A percentile compares a stretch with the other conserved stretches of the same genome.
Conservation (phyloP, 1,284 basidiomycete genomes). For the Dichomitus squalens region DNA sequence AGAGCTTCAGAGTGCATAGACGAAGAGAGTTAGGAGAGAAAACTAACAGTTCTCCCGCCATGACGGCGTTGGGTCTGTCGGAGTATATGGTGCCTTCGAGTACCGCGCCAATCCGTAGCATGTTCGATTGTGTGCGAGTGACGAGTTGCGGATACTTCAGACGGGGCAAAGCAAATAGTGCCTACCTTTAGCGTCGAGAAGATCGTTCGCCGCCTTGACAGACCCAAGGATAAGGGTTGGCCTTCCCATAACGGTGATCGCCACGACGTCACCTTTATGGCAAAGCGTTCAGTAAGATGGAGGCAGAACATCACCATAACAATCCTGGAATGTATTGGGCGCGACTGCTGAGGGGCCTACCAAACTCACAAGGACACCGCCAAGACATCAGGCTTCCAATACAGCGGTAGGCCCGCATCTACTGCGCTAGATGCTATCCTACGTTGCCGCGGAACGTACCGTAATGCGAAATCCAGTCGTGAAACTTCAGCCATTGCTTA, state of each 20-base stretch:
- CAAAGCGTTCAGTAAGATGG: background rate
- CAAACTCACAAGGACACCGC: too few relatives aligned
- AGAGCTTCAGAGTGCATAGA: background rate
- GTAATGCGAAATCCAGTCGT: conserved; percentile 34
- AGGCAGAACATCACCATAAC: too few relatives aligned
- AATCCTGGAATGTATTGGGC: background rate
- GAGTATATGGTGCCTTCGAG: conserved; percentile 40
- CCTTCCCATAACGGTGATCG: conserved; percentile 33
- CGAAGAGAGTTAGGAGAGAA: background rate
- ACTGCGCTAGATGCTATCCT: background rate
- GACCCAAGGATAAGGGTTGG: conserved; percentile 36
- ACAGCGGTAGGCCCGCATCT: background rate
- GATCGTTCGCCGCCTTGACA: conserved; percentile 32
- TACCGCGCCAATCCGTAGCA: background rate
- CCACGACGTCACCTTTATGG: conserved; percentile 32
- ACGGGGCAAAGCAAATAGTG: background rate
- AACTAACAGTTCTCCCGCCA: conserved; percentile 47
- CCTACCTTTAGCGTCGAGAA: conserved; percentile 34
- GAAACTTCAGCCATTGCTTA: conserved; percentile 36
- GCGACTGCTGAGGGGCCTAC: too few relatives aligned
- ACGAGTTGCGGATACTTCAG: background rate
- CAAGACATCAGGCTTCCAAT: background rate
- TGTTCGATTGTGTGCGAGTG: background rate
- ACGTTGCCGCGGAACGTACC: conserved; percentile 25
- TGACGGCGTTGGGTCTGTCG: conserved; percentile 41